These are phyloP conservation scores for Sarocladium kiliense DNA, from an alignment of 2,329 filamentous ascomycete species.

Conservation along the genomic window DNA sequence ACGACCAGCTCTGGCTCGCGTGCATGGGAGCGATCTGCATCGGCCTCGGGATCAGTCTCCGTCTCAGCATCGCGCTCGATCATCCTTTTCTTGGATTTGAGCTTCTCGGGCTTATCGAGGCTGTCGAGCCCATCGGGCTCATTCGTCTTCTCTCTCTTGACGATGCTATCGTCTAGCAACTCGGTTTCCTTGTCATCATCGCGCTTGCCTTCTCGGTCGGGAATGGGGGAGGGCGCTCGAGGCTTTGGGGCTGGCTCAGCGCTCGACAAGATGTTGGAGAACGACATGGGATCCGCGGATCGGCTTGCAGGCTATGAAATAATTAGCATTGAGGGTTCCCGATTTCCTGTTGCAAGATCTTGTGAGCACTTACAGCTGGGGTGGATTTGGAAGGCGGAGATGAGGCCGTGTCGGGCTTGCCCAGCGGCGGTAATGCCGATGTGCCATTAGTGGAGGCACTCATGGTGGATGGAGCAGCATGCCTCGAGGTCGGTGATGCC, in stretches of 20 bases:
- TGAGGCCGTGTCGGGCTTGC: constrained; percentile 16
- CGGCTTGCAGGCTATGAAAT: constrained; percentile 60
- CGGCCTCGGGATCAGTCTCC: constrained; percentile 31
- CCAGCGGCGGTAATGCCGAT: constrained; percentile 30
- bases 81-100: constrained; percentile 12
- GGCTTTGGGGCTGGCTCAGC: constrained; percentile 60
- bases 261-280: constrained; percentile 88
- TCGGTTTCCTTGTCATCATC: constrained; percentile 14
- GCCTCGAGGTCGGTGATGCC: constrained; percentile 43
- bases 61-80: constrained; percentile 26
- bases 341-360: neutral
- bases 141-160: constrained; percentile 12
- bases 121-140: neutral
- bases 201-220: constrained; percentile 8
- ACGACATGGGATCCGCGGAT: constrained; percentile 85
- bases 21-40: constrained; percentile 16
- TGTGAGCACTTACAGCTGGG: constrained; percentile 28
- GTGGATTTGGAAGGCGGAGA: constrained; percentile 35
- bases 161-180: constrained; percentile 7
- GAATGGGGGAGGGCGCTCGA: constrained; percentile 38
- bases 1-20: constrained; percentile 19
- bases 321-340: neutral
- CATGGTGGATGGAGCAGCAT: constrained; percentile 33
- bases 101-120: constrained; percentile 5
- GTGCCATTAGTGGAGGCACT: constrained; percentile 35